Conservation (phyloP, 1,284 basidiomycete genomes). For the Sparassis latifolia region DNA sequence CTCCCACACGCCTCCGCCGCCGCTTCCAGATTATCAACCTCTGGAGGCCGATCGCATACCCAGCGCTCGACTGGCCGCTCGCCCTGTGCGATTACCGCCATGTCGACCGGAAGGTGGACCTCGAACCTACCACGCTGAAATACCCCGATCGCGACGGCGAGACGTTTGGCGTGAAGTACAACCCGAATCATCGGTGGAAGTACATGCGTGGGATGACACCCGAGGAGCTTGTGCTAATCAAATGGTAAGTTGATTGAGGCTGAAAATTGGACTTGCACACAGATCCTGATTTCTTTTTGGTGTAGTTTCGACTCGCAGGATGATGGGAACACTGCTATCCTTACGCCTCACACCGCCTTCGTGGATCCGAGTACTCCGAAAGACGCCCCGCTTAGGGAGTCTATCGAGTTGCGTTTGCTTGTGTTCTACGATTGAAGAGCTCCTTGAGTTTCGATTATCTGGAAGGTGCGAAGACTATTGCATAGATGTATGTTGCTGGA, state of each 20-base stretch:
- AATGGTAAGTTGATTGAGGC: slow-evolving; percentile 43
- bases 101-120: slow-evolving; percentile 41
- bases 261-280: too few species aligned
- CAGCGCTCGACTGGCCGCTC: slow-evolving; percentile 54
- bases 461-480: too few species aligned
- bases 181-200: slow-evolving; percentile 54
- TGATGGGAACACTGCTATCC: slow-evolving; percentile 42
- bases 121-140: slow-evolving; percentile 42
- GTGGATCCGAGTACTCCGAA: slow-evolving; percentile 44
- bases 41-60: slow-evolving; percentile 56
- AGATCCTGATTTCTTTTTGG: not conserved
- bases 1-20: slow-evolving; percentile 33
- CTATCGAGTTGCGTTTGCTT: slow-evolving; percentile 50
- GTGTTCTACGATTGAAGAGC: slow-evolving; percentile 46
- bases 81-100: slow-evolving; percentile 56
- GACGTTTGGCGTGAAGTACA: slow-evolving; percentile 48
- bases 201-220: slow-evolving; percentile 57
- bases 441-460: not conserved
- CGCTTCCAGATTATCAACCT: slow-evolving; percentile 69
- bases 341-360: slow-evolving; percentile 55
- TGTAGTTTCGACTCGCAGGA: slow-evolving; percentile 44
- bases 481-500: too few species aligned
- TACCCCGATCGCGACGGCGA: slow-evolving; percentile 54
- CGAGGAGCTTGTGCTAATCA: slow-evolving; percentile 59
- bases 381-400: slow-evolving; percentile 42